These are phyloP conservation scores for Colletotrichum spinosum DNA, from an alignment of 2,329 filamentous ascomycete species.

Conservation along the genomic window DNA sequence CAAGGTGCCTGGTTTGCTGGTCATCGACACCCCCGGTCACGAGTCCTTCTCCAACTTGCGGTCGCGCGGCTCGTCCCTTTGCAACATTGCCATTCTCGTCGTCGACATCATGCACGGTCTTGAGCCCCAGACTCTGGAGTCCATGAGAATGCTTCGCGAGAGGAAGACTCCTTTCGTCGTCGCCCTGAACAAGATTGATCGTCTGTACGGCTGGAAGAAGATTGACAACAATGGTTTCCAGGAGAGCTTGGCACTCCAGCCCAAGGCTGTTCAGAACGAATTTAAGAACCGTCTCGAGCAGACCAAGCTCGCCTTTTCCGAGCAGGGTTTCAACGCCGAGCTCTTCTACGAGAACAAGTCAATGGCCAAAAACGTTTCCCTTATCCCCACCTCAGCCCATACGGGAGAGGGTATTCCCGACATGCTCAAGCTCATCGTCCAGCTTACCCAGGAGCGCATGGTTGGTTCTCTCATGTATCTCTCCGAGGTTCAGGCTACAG, in stretches of 20 bases:
- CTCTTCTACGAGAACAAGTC: constrained; percentile 98
- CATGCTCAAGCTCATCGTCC: constrained; percentile 94
- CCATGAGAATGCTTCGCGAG: constrained; percentile 92
- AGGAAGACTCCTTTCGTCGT: constrained; percentile 98
- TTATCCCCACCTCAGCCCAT: constrained; percentile 96
- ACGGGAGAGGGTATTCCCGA: constrained; percentile 99
- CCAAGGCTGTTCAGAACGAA: constrained; percentile 92
- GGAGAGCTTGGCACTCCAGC: constrained; percentile 90
- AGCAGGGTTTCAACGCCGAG: constrained; percentile 98
- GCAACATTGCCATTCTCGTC: constrained; percentile 98
- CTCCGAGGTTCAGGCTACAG: constrained; percentile 96
- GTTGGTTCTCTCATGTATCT: constrained; percentile 98
- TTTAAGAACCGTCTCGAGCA: constrained; percentile 90
- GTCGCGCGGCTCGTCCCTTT: constrained; percentile 96
- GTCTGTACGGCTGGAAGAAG: constrained; percentile 98
- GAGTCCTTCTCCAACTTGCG: constrained; percentile 99
- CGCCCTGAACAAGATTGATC: constrained; percentile 99
- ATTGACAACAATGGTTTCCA: constrained; percentile 99
- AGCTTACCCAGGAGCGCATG: constrained; percentile 97
- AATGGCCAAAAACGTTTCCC: constrained; percentile 93
- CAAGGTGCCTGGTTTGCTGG: constrained; percentile 95
- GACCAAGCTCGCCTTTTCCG: constrained; percentile 93
- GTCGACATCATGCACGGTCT: constrained; percentile 99
- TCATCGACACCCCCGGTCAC: constrained; percentile 99
- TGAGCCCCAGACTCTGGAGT: constrained; percentile 96